Evolutionary conservation across 1,284 basidiomycete species (phyloP), one percentile per base, ranked within the genome.

Genomic region (Thecaphora thlaspeos): DNA sequence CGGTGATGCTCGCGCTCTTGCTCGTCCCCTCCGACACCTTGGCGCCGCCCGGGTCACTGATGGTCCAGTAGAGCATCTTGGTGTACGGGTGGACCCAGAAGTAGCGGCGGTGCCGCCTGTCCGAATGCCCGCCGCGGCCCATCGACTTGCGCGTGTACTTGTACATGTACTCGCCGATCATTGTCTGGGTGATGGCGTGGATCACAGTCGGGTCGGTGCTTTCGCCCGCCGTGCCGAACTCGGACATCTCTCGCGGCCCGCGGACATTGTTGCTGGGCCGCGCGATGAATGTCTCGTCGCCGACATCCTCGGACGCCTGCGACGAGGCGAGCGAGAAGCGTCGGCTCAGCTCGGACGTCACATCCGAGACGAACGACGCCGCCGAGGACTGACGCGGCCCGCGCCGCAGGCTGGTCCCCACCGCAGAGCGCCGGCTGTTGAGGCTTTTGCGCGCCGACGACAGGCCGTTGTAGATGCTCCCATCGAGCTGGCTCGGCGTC

Each of bases 1-100:
- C 86, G 70, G 95, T 91, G 71, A 99, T 94, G 78, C 90, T 94
- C n/a, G 93, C 94, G 78, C 90, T 94, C 86, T 98, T 98, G 32
- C 92, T 90, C 75, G 87, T 93, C 17, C 90, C 91, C 80, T 96
- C 93, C 3, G 87, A 85, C 8, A 90, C 88, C 61, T 86, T 87
- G 34, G 85, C 85, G 36, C 89, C 89, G 30, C 91, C 91, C 30
- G 94, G 95, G 80, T 97, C 94, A 28, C 87, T 86, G 26, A 89
- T 86, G 69, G 91, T 93, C 95, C 95, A 99, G 80, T 97, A 97
- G 53, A 99, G 78, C 10, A 91, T 97, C 81, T 91, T 91, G 46
- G 92, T 98, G 78, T 98, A 99, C 23, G 95, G 95, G 80, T 98
- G 94, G 15, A 99, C 87, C 93, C 95, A 98, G 84, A 98, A 96